Percentiles rank a stretch among this genome's conserved stretches.
Evolutionary conservation across 2,329 filamentous ascomycete genomes (phyloP).

Genomic region (Fusarium clavum): DNA sequence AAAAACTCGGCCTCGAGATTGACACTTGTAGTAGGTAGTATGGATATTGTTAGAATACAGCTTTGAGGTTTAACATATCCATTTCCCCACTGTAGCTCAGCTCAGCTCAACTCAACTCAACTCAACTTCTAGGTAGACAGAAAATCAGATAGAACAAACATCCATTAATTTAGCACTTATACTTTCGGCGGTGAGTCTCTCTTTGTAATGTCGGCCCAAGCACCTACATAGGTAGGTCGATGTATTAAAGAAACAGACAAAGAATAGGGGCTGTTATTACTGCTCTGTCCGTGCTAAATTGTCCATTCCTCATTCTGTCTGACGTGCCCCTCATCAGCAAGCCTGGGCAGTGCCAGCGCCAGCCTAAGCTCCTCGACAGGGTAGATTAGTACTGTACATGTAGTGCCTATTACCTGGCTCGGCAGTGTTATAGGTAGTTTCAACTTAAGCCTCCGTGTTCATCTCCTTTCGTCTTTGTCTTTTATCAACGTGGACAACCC

Average conservation of each 20-base stretch:
- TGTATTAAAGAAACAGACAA: constrained; percentile 1
- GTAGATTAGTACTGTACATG: background rate
- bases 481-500: constrained; percentile 7
- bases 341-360: background rate
- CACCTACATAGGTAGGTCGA: background rate
- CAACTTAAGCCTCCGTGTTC: constrained; percentile 27
- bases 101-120: constrained; percentile 10
- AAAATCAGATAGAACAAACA: background rate
- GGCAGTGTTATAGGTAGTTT: constrained; percentile 12
- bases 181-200: constrained; percentile 1
- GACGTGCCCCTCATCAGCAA: constrained; percentile 41
- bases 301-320: constrained; percentile 40
- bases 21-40: background rate
- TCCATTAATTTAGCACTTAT: background rate
- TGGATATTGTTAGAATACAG: background rate
- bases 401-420: background rate
- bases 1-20: background rate
- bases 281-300: constrained; percentile 12
- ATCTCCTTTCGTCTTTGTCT: constrained; percentile 18
- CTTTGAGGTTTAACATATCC: background rate
- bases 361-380: constrained; percentile 20
- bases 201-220: background rate
- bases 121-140: background rate
- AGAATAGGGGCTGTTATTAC: constrained; percentile 17
- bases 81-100: constrained; percentile 23